A percentile compares a stretch with the other conserved stretches of the same genome.
Evolutionary conservation across 2,329 filamentous ascomycete genomes (phyloP).

Genomic region (Aspergillus puulaauensis): DNA sequence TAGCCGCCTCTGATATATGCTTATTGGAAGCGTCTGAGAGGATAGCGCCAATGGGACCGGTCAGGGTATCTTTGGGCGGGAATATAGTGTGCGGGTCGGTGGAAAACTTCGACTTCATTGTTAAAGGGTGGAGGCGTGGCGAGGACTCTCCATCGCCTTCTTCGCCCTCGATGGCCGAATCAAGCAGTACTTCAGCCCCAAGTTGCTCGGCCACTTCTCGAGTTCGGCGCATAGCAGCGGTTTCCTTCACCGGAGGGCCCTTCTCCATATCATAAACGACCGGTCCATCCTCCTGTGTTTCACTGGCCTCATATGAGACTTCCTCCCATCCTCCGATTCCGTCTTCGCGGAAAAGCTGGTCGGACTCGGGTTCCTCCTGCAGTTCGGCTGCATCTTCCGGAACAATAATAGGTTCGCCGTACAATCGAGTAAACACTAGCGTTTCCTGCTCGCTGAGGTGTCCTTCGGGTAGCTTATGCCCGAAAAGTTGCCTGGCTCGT

Average conservation of each 20-base stretch:
- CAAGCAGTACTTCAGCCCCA: constrained; percentile 42
- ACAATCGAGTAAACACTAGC: constrained; percentile 73
- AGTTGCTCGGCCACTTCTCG: constrained; percentile 41
- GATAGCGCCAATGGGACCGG: constrained; percentile 67
- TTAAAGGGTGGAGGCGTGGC: constrained; percentile 70
- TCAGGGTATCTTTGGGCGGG: constrained; percentile 69
- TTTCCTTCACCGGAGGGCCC: constrained; percentile 25
- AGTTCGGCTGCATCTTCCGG: constrained; percentile 27
- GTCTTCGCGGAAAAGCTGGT: constrained; percentile 39
- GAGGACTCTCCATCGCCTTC: constrained; percentile 42
- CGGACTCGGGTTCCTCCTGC: constrained; percentile 31
- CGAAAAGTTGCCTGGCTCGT: constrained; percentile 70
- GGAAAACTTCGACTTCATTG: constrained; percentile 69
- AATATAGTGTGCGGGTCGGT: constrained; percentile 71
- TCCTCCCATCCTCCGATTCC: constrained; percentile 39
- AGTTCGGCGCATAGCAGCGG: constrained; percentile 32
- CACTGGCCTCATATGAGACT: constrained; percentile 25
- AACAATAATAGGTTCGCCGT: constrained; percentile 65
- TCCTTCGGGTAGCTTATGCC: constrained; percentile 71
- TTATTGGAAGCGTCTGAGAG: constrained; percentile 68
- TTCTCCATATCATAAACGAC: constrained; percentile 33
- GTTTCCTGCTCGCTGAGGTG: constrained; percentile 71
- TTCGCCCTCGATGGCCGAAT: constrained; percentile 38
- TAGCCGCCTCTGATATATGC: constrained; percentile 72
- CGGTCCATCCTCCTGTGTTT: constrained; percentile 22